These are phyloP conservation scores for Fomes fomentarius DNA, from an alignment of 1,284 basidiomycete species.

Conservation along the genomic window DNA sequence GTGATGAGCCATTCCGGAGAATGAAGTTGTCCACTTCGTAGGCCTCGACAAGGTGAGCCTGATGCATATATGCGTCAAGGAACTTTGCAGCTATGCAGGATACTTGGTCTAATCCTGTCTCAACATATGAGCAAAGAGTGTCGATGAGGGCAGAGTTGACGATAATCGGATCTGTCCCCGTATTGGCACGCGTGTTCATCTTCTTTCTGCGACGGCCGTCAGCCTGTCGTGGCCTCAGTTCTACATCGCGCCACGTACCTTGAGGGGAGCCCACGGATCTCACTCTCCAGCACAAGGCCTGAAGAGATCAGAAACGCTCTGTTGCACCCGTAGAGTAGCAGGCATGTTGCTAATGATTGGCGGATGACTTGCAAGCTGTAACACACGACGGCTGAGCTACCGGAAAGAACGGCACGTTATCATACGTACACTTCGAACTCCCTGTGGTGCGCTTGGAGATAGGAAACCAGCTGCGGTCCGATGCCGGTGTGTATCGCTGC, in stretches of 20 bases:
- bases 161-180: conserved; percentile 56
- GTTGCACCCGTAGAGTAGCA: conserved; percentile 69
- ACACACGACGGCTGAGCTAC: not conserved
- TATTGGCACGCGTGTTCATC: conserved; percentile 43
- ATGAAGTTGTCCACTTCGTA: conserved; percentile 75
- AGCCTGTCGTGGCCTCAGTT: not conserved
- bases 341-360: conserved; percentile 57
- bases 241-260: conserved; percentile 41
- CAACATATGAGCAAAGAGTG: conserved; percentile 54
- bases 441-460: conserved; percentile 31
- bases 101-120: conserved; percentile 52
- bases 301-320: conserved; percentile 43
- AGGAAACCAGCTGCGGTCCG: conserved; percentile 39
- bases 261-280: conserved; percentile 54
- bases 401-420: conserved; percentile 19
- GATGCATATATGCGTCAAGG: conserved; percentile 58
- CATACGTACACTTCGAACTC: conserved; percentile 25
- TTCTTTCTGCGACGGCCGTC: conserved; percentile 46
- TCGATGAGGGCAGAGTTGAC: conserved; percentile 57
- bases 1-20: conserved; percentile 55
- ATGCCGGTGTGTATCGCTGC: conserved; percentile 51
- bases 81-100: conserved; percentile 62
- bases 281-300: conserved; percentile 50
- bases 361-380: conserved; percentile 50
- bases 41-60: conserved; percentile 58